phyloP scores from a whole-genome alignment of 2,329 filamentous ascomycete species.

The Sporothrix sp. region DNA sequence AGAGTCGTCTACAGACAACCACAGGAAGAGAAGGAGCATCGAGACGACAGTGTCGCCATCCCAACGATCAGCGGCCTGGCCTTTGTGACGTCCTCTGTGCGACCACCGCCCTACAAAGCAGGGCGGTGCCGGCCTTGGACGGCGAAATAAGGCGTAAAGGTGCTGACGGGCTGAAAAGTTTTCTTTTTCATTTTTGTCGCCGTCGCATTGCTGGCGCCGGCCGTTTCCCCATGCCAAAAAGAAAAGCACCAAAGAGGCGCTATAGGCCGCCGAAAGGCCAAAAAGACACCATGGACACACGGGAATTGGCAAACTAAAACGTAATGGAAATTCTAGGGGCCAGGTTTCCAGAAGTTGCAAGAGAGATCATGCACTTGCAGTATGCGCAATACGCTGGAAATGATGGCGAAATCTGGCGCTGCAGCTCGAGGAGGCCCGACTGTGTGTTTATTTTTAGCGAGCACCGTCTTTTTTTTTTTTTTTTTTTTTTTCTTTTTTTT shows the following conservation, averaged over 20 bases:
- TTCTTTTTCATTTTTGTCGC: background rate
- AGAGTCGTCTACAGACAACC: too few relatives aligned
- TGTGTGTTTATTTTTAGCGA: background rate
- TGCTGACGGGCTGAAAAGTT: constrained; percentile 1
- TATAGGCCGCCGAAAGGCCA: background rate
- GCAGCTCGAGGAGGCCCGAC: too few relatives aligned
- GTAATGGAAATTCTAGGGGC: constrained; percentile 17
- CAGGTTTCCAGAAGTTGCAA: background rate
- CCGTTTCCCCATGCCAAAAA: too few relatives aligned
- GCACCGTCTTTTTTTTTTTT: background rate
- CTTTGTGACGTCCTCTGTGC: too few relatives aligned
- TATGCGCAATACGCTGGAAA: too few relatives aligned
- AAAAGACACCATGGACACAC: constrained; percentile 3
- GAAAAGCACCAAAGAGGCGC: background rate
- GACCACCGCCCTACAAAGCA: too few relatives aligned
- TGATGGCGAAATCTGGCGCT: too few relatives aligned
- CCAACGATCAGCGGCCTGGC: too few relatives aligned
- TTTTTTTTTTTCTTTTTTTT: background rate
- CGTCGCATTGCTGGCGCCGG: too few relatives aligned
- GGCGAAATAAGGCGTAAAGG: background rate
- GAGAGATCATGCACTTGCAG: background rate
- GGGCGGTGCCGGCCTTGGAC: constrained; percentile 6
- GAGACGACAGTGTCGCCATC: too few relatives aligned
- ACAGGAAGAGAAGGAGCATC: background rate
- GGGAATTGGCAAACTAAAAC: constrained; percentile 19